A percentile compares a stretch with the other conserved stretches of the same genome.
These are phyloP conservation scores for Boletus vinaceobasis DNA, from an alignment of 768 basidiomycete species.

Conservation along the genomic window DNA sequence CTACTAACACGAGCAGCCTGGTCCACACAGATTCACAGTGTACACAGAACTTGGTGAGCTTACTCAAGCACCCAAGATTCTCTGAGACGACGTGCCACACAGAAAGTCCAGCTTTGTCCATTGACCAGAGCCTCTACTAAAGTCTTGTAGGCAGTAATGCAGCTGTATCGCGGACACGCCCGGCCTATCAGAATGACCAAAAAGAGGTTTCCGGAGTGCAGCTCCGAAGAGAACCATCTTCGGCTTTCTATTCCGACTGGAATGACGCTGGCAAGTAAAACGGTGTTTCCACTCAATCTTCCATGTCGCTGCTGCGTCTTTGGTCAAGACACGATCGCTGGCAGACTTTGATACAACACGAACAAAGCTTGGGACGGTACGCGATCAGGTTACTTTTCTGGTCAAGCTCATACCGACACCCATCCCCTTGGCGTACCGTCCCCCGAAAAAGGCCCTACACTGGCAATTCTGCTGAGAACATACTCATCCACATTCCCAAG, in stretches of 20 bases:
- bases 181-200: slow-evolving; percentile 44
- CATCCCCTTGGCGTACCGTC: neutral
- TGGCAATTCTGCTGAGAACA: neutral
- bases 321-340: neutral
- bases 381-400: neutral
- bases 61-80: slow-evolving; percentile 86
- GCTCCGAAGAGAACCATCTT: neutral
- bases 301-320: slow-evolving; percentile 6
- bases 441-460: slow-evolving; percentile 6
- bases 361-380: neutral
- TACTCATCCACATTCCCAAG: slow-evolving; percentile 41
- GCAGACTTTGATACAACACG: neutral
- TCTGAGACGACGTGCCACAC: slow-evolving; percentile 51
- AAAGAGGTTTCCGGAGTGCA: neutral
- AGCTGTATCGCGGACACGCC: slow-evolving; percentile 96
- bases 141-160: slow-evolving; percentile 90
- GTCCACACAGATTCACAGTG: too few relatives aligned
- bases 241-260: neutral
- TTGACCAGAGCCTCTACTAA: slow-evolving; percentile 87
- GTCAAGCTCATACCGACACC: neutral
- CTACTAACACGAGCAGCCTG: too few relatives aligned
- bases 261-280: neutral
- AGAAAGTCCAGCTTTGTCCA: slow-evolving; percentile 78
- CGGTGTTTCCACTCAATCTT: neutral
- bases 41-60: slow-evolving; percentile 32